These are phyloP conservation scores for Monosporascus sp. DNA, from an alignment of 2,329 filamentous ascomycete species.

Conservation along the genomic window DNA sequence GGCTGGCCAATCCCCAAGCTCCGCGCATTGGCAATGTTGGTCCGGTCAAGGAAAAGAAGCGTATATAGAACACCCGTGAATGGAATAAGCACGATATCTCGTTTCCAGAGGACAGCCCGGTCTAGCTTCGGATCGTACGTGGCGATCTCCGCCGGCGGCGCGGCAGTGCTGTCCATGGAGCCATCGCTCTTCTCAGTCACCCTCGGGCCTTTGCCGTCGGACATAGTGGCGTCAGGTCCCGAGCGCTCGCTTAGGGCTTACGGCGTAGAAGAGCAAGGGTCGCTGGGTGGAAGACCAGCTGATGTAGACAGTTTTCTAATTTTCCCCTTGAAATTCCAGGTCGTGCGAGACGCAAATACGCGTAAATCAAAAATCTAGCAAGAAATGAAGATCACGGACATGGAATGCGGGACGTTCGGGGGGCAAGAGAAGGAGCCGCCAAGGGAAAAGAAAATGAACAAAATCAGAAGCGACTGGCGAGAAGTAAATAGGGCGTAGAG, in stretches of 20 bases:
- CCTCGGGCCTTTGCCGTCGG: slow-evolving; percentile 9
- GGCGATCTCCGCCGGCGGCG: not conserved
- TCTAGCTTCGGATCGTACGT: slow-evolving; percentile 13
- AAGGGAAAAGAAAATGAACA: too few relatives aligned
- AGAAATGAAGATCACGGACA: too few relatives aligned
- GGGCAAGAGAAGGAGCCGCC: too few relatives aligned
- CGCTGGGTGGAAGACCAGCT: too few relatives aligned
- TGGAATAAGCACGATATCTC: slow-evolving; percentile 21
- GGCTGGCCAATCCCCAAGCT: slow-evolving; percentile 22
- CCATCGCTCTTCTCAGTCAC: slow-evolving; percentile 12
- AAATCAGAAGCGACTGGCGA: too few relatives aligned
- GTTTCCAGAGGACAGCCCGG: slow-evolving; percentile 18
- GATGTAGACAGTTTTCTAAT: too few relatives aligned
- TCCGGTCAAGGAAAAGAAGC: slow-evolving; percentile 21
- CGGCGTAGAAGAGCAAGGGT: too few relatives aligned
- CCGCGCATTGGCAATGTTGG: slow-evolving; percentile 39
- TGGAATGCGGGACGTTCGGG: too few relatives aligned
- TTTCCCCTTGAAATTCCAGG: too few relatives aligned
- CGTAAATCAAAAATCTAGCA: too few relatives aligned
- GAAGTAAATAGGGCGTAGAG: too few relatives aligned
- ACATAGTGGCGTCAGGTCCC: slow-evolving; percentile 6
- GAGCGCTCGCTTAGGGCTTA: not conserved
- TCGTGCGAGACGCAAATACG: too few relatives aligned
- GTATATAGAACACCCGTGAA: slow-evolving; percentile 23
- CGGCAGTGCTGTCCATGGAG: slow-evolving; percentile 5